These are phyloP conservation scores for Botrytis deweyae DNA, from an alignment of 2,329 filamentous ascomycete species.

Conservation along the genomic window DNA sequence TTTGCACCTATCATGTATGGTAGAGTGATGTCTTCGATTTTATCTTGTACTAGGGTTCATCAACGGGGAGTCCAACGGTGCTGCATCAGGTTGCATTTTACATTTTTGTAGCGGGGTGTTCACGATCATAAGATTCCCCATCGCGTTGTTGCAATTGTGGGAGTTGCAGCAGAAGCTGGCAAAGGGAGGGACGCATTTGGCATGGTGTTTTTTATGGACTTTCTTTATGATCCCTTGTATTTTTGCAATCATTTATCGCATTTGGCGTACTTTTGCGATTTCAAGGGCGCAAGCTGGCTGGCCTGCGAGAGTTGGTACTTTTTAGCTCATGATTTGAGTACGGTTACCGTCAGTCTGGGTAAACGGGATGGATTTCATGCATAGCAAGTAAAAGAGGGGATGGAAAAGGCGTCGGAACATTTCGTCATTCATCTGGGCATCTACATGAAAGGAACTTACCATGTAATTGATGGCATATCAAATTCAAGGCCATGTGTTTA, in stretches of 20 bases:
- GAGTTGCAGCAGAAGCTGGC: conserved; percentile 37
- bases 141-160: conserved; percentile 38
- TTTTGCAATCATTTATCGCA: conserved; percentile 36
- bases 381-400: conserved; percentile 34
- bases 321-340: conserved; percentile 28
- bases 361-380: conserved; percentile 32
- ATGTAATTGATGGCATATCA: conserved; percentile 21
- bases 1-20: conserved; percentile 9
- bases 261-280: conserved; percentile 33
- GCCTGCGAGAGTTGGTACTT: conserved; percentile 30
- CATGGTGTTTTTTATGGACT: conserved; percentile 30
- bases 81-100: conserved; percentile 36
- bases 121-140: conserved; percentile 40
- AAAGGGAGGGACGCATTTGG: conserved; percentile 35
- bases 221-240: conserved; percentile 26
- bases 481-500: conserved; percentile 20
- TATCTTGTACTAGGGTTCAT: conserved; percentile 32
- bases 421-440: conserved; percentile 29
- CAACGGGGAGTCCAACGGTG: conserved; percentile 32
- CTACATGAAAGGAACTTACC: conserved; percentile 24
- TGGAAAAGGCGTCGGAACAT: conserved; percentile 36
- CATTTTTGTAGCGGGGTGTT: conserved; percentile 38
- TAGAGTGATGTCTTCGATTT: conserved; percentile 25
- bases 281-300: conserved; percentile 37
- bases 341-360: conserved; percentile 29